phyloP scores from a whole-genome alignment of 1,139 yeast genomes.

The Lodderomyces elongisporus region DNA sequence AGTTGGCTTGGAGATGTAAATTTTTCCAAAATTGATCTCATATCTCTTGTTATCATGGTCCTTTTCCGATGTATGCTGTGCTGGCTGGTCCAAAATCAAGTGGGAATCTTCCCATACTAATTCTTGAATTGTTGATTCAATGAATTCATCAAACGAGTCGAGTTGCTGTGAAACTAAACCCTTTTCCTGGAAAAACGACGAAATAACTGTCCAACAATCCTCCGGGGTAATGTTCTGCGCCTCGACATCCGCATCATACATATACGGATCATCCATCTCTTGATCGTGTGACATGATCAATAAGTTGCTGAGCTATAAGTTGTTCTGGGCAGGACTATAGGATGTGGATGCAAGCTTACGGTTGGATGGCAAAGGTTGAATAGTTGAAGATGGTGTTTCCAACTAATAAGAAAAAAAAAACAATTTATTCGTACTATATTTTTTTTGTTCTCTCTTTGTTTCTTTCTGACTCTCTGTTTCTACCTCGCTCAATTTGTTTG shows the following conservation, averaged over 20 bases:
- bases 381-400: too few species aligned
- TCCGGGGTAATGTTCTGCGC: constrained; percentile 84
- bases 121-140: constrained; percentile 94
- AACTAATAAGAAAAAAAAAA: too few species aligned
- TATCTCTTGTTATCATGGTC: constrained; percentile 89
- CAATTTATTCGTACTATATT: too few species aligned
- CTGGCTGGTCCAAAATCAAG: constrained; percentile 92
- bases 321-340: background rate
- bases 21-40: constrained; percentile 94
- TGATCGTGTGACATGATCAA: constrained; percentile 13
- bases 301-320: constrained; percentile 1
- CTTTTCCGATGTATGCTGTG: constrained; percentile 89
- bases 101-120: constrained; percentile 95
- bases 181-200: constrained; percentile 92
- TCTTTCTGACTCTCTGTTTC: too few species aligned
- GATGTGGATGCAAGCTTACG: background rate
- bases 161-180: constrained; percentile 97
- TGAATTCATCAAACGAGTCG: constrained; percentile 97
- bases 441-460: too few species aligned
- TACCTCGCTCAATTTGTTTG: too few species aligned
- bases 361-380: background rate
- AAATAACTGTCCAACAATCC: constrained; percentile 98
- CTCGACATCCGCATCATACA: constrained; percentile 54
- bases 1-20: constrained; percentile 92
- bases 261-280: constrained; percentile 49